Conservation (phyloP, 371 early-diverging fungal species). For the Vairimorpha apis region DNA sequence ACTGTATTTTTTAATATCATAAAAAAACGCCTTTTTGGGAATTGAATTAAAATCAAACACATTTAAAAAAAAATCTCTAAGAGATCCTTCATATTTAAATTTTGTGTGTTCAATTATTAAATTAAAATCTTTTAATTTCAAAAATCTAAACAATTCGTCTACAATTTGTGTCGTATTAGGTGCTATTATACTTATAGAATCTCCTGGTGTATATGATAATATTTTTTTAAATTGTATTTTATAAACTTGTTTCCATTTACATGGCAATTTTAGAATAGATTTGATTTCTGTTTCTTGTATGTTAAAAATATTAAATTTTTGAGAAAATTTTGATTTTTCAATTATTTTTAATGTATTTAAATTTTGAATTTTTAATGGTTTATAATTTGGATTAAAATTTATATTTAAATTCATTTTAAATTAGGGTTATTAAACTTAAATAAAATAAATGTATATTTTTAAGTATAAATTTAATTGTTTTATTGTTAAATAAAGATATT, state of each 20-base stretch:
- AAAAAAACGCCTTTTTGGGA: slow-evolving; percentile 53
- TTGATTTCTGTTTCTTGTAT: slow-evolving; percentile 1
- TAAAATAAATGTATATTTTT: too few relatives aligned
- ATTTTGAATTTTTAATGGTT: background rate
- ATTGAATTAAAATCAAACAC: slow-evolving; percentile 50
- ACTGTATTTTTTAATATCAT: slow-evolving; percentile 31
- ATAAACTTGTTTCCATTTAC: slow-evolving; percentile 46
- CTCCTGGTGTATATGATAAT: slow-evolving; percentile 35
- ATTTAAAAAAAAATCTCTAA: slow-evolving; percentile 52
- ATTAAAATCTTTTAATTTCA: background rate
- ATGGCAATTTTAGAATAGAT: slow-evolving; percentile 14
- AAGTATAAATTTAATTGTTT: too few relatives aligned
- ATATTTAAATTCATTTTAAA: background rate
- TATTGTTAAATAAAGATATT: too few relatives aligned
- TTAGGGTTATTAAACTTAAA: too few relatives aligned
- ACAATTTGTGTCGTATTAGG: slow-evolving; percentile 35
- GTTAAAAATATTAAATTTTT: background rate
- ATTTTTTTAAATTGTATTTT: slow-evolving; percentile 23
- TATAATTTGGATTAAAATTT: background rate
- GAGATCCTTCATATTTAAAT: slow-evolving; percentile 50
- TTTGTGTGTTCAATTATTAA: background rate
- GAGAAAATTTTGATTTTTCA: background rate
- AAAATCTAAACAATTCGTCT: slow-evolving; percentile 2
- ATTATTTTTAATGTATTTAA: background rate
- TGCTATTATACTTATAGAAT: slow-evolving; percentile 43